Evolutionary conservation across 257 asterid species (phyloP), one percentile per base, ranked within the genome.

Genomic region (Avicennia marina): DNA sequence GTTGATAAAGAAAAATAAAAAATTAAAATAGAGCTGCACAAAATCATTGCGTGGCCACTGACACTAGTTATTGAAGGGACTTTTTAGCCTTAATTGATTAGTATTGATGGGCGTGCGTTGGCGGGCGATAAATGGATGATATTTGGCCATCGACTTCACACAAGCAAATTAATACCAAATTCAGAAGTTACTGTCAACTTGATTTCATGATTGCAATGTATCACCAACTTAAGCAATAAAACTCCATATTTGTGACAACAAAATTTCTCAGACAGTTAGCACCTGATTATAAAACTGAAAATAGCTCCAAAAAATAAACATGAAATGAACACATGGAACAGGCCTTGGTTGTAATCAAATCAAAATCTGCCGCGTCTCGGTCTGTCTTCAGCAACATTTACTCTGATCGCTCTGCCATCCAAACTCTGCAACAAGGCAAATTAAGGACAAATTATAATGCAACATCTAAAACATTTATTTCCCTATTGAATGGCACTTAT

Each of bases 351-450:
- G 36, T 13, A 12, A 49, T 61, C 72, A 36, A 22, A 53, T 79
- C 67, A 80, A 44, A 54, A 71, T 44, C 71, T 16, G 43, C 46
- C 3, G 27, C 73, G 73, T 64, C 75, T 62, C 22, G 79, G 77
- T 53, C 67, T 62, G 56, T 71, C 79, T 15, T 56, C 72, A 1
- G 87, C 87, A 19, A 59, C 67, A 43, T 66, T 77, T 25, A 74
- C 87, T 39, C 68, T 63, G 47, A 80, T 70, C 13, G 72, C 29
- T 65, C 87, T 72, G 39, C 84, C 84, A 48, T 76, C 87, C 77
- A 80, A 27, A 44, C 19, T 60, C 84, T 80, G 84, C 74, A 74
- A 19, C 36, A 46, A 24, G 7, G 6, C 49, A 64, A 51, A 32
- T 3, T 6, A 60, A 33, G 20, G 58, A 11, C 29, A 22, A 7